Evolutionary conservation across 2,329 filamentous ascomycete genomes (phyloP), one percentile per base, ranked within the genome.

Genomic region (Pseudogymnoascus sp.): DNA sequence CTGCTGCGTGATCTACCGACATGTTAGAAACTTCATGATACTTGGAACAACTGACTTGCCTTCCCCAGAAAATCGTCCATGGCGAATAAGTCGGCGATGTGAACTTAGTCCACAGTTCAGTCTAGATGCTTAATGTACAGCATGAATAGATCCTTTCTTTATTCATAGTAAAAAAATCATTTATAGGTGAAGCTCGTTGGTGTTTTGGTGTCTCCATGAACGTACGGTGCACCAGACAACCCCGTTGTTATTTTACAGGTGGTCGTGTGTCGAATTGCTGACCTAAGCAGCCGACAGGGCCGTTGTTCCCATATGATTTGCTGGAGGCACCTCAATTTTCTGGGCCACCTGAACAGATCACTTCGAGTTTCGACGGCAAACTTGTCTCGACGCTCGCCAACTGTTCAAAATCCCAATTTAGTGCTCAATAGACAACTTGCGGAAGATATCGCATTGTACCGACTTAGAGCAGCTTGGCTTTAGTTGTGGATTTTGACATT

Each of bases 1-100:
- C 68, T 72, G 70, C 58, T 87, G 81, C 62, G 86, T 88, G 66
- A 86, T 76, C 83, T 86, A 64, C 60, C 58, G 60, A 39, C 43
- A 61, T 54, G 28, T 54, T 54, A 54, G 47, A 54, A 54, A 54
- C 28, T 54, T 32, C 47, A 20, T 50, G 47, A 58, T 28, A 30
- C 16, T 41, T 30, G 7, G 25, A 39, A 54, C 32, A 39, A 6
- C 32, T 37, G 43, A 64, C 69, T 39, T 72, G 87, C 84, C 72
- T 84, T 84, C 59, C 78, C 75, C 47, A 89, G 74, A 59, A 88
- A 78, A 57, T 79, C 63, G 4, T 72, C 71, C 71, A 72, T 72
- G 14, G 47, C 59, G 39, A 54, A 34, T 12, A 34, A 20, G 28
- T 34, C 16, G 11, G 16, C 28, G 43, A 54, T 32, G 32, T 20